A percentile compares a stretch with the other conserved stretches of the same genome.
phyloP scores from a whole-genome alignment of 148 eudicot genomes.

The Pharnaceum exiguum region DNA sequence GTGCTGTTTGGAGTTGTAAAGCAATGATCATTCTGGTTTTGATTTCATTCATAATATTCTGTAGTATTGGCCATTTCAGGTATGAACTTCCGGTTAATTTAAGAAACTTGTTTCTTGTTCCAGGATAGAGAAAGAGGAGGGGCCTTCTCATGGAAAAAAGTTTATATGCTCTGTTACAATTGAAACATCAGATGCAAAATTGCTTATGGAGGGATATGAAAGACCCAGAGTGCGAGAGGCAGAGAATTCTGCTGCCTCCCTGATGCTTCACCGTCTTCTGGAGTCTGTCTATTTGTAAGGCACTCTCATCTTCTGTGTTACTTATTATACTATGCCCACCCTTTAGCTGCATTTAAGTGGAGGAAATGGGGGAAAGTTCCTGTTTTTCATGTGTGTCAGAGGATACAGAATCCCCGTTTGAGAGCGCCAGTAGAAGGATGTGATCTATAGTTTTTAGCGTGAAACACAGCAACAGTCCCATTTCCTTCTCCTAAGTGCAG shows the following conservation, averaged over 20 bases:
- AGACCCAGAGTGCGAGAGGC: slow-evolving; percentile 54
- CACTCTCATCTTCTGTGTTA: neutral
- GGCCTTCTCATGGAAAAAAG: slow-evolving; percentile 56
- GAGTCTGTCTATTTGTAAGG: slow-evolving; percentile 22
- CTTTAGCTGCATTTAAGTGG: slow-evolving; percentile 28
- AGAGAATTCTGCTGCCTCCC: slow-evolving; percentile 75
- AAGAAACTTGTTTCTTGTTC: neutral
- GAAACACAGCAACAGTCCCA: slow-evolving; percentile 20
- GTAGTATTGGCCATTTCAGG: too few species aligned
- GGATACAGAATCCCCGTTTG: neutral
- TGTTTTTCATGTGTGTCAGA: slow-evolving; percentile 14
- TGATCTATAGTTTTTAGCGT: slow-evolving; percentile 1
- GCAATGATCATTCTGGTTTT: neutral
- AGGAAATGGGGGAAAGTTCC: slow-evolving; percentile 21
- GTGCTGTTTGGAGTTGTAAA: neutral
- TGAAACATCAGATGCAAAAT: slow-evolving; percentile 23
- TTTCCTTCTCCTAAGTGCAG: slow-evolving; percentile 28
- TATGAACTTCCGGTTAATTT: neutral
- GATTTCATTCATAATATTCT: neutral
- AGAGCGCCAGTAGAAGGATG: neutral
- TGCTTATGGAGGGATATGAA: slow-evolving; percentile 36
- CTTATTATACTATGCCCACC: slow-evolving; percentile 5
- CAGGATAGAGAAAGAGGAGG: slow-evolving; percentile 53
- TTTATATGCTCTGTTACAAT: slow-evolving; percentile 56
- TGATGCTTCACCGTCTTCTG: slow-evolving; percentile 43